Evolutionary conservation across 768 basidiomycete genomes (phyloP), one percentile per base, ranked within the genome.

Genomic region (Cystofilobasidium bisporidii): DNA sequence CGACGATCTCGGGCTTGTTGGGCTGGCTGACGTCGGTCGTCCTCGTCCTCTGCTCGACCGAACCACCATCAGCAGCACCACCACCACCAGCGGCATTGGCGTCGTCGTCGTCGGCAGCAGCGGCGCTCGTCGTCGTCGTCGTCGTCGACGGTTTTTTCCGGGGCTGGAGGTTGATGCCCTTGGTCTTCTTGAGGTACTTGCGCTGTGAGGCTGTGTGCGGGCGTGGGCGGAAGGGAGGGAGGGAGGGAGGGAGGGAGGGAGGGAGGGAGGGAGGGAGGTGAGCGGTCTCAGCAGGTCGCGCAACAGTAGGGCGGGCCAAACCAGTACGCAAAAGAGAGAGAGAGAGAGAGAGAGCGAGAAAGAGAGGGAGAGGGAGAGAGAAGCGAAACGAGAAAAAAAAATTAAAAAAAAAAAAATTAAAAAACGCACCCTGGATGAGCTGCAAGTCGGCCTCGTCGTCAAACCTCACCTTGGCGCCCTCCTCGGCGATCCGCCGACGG

Each of bases 391-490:
- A 61, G 41, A 60, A 67, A 47, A n/a, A n/a, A n/a, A n/a, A n/a
- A n/a, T n/a, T n/a, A n/a, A n/a, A n/a, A n/a, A n/a, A n/a, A n/a
- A n/a, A n/a, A n/a, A n/a, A n/a, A n/a, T n/a, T n/a, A n/a, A n/a
- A n/a, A 80, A 80, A 79, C 87, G 71, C 72, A 91, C 91, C 89
- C 78, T 88, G 82, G 67, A 97, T 85, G 72, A 88, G 86, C 18
- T 81, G 81, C 71, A 79, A 79, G 76, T 93, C 91, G 75, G 87
- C 90, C 14, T 84, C 87, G 0, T 84, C 83, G 76, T 89, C 82
- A 74, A 92, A 93, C 24, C 69, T 71, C 57, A 70, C 77, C 76
- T 67, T 76, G 74, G 69, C 71, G 20, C 73, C 71, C 20, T 67
- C 72, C 20, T 81, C 82, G 18, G 67, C 72, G 6, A 68, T 73